These are phyloP conservation scores for Tetrastigma voinierianum DNA, from an alignment of 164 flowering plant species.

Conservation along the genomic window DNA sequence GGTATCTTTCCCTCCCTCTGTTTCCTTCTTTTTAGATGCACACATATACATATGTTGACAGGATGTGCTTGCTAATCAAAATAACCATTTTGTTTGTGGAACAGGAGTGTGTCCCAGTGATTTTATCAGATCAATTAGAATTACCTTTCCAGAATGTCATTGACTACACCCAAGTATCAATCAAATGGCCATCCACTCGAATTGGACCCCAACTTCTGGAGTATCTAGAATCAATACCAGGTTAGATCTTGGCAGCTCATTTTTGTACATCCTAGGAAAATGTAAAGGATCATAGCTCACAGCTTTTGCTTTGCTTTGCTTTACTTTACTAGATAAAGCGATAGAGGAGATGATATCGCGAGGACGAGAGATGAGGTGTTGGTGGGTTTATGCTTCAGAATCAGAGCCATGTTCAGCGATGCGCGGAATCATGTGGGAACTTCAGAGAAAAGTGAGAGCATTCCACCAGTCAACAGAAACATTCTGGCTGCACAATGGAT, in stretches of 20 bases:
- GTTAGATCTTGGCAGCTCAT: conserved; percentile 24
- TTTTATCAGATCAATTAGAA: conserved; percentile 88
- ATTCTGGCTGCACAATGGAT: conserved; percentile 90
- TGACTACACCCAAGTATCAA: conserved; percentile 79
- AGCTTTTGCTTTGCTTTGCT: not conserved
- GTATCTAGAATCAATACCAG: conserved; percentile 84
- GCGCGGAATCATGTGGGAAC: conserved; percentile 86
- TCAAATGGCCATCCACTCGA: conserved; percentile 86
- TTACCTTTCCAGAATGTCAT: conserved; percentile 87
- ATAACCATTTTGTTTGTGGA: conserved; percentile 7
- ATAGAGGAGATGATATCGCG: conserved; percentile 65
- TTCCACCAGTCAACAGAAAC: conserved; percentile 93
- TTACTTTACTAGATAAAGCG: conserved; percentile 51
- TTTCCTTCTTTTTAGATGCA: conserved; percentile 18
- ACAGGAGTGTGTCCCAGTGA: conserved; percentile 96
- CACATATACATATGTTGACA: not conserved
- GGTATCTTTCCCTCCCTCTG: conserved; percentile 55
- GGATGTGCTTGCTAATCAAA: not conserved
- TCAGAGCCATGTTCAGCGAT: conserved; percentile 73
- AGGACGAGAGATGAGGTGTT: conserved; percentile 76
- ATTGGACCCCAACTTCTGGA: conserved; percentile 71
- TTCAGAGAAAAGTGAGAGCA: conserved; percentile 77
- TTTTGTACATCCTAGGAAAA: too few relatives aligned
- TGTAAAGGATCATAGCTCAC: not conserved
- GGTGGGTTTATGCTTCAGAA: conserved; percentile 78